Evolutionary conservation across 108 stramenopile species (phyloP), one percentile per base, ranked within the genome.

Genomic region (Tribonema minus): DNA sequence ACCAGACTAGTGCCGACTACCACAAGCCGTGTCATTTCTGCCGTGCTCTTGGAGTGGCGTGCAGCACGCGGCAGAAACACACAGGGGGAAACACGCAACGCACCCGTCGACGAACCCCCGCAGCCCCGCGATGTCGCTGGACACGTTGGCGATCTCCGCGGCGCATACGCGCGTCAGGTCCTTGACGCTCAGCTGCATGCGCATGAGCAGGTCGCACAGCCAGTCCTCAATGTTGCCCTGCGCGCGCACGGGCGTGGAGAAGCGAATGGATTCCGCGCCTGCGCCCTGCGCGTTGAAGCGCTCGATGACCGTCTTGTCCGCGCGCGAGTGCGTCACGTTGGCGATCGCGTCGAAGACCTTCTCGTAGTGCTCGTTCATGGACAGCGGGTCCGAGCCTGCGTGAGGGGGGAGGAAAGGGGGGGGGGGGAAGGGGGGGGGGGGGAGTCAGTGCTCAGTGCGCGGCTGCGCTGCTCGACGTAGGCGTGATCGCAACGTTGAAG

Each of bases 301-400:
- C 46, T 88, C 80, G 83, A 94, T 93, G 31, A 90, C 87, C 39
- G 89, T 90, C 62, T 89, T 89, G 87, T 93, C 92, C 63, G 92
- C 91, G 64, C 88, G 88, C 80, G 92, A 91, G 79, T 93, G 92
- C 58, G 92, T 91, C 3, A 94, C 93, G 39, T 89, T 90, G 39
- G 89, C 86, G 60, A 94, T 88, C 38, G 92, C 92, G 71, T 92
- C 92, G 78, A 90, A 91, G 58, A 91, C 90, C 76, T 92, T 94
- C 70, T 92, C 92, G 86, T 93, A 94, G 85, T 92, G 92, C 25
- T 90, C 90, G 81, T 94, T 93, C 90, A 94, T 92, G 39, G 92
- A 90, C 68, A 90, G 84, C 34, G 93, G 93, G 85, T 94, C 92
- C 26, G 90, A 91, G 30, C n/a, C n/a, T n/a, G n/a, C n/a, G n/a